Conservation (phyloP, 768 basidiomycete species). For the Phylloporus sp. region DNA sequence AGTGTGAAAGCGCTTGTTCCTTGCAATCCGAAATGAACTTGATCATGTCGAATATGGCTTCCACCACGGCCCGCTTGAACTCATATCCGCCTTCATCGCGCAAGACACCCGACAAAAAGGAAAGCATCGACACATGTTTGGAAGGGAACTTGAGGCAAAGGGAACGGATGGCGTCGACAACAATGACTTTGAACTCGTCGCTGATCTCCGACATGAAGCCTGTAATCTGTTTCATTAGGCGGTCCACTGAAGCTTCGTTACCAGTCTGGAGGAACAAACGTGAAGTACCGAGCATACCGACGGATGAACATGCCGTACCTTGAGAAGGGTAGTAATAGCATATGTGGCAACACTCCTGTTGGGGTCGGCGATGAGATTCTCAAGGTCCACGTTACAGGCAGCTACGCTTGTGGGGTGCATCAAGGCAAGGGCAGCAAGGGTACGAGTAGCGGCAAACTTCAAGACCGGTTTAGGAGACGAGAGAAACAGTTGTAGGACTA, state of each 20-base stretch:
- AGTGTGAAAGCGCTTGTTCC: conserved; percentile 94
- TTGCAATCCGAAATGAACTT: conserved; percentile 94
- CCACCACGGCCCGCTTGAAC: conserved; percentile 98
- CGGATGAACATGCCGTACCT: conserved; percentile 45
- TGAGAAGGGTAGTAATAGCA: conserved; percentile 96
- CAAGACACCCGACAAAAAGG: conserved; percentile 93
- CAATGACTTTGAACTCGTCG: conserved; percentile 99
- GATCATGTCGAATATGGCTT: conserved; percentile 99
- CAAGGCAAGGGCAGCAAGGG: conserved; percentile 84
- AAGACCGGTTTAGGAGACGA: conserved; percentile 92
- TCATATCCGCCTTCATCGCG: conserved; percentile 99
- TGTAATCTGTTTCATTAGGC: conserved; percentile 98
- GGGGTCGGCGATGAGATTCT: conserved; percentile 91
- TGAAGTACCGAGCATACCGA: not conserved
- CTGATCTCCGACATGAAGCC: conserved; percentile 99
- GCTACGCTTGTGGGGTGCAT: conserved; percentile 84
- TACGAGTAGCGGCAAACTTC: conserved; percentile 97
- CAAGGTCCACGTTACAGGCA: conserved; percentile 92
- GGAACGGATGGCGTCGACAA: conserved; percentile 96
- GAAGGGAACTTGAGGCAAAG: conserved; percentile 98
- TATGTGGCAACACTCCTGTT: conserved; percentile 98
- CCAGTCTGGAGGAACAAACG: conserved; percentile 72
- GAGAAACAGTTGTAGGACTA: conserved; percentile 93
- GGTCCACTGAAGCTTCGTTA: conserved; percentile 97
- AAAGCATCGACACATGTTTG: conserved; percentile 95